phyloP scores from a whole-genome alignment of 2,329 filamentous ascomycete species.

The Cytospora schulzeri region DNA sequence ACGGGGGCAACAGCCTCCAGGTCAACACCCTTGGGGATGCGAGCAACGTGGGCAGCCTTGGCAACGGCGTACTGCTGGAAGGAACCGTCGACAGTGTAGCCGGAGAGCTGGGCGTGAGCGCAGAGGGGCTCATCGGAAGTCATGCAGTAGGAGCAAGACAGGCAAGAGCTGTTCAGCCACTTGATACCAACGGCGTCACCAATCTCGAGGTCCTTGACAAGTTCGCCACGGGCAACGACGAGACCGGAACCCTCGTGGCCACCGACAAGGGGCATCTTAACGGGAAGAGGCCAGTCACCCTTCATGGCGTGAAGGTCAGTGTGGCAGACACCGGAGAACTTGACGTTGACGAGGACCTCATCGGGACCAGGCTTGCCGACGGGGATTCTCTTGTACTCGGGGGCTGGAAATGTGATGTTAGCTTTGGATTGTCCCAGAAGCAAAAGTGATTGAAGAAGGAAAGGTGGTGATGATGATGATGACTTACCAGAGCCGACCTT shows the following conservation, averaged over 20 bases:
- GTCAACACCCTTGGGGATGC: slow-evolving; percentile 63
- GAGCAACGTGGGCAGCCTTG: slow-evolving; percentile 70
- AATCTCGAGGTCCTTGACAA: slow-evolving; percentile 56
- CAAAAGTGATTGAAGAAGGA: slow-evolving; percentile 29
- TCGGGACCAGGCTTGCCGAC: slow-evolving; percentile 81
- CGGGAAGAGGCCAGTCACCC: slow-evolving; percentile 84
- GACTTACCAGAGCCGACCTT: slow-evolving; percentile 70
- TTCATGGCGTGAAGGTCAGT: slow-evolving; percentile 79
- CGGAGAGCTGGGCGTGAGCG: slow-evolving; percentile 62
- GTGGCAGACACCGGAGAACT: slow-evolving; percentile 76
- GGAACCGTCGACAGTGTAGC: slow-evolving; percentile 72
- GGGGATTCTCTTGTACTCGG: slow-evolving; percentile 78
- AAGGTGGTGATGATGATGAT: slow-evolving; percentile 39
- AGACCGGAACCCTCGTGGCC: slow-evolving; percentile 81
- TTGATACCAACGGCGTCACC: slow-evolving; percentile 71
- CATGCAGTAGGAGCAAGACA: slow-evolving; percentile 70
- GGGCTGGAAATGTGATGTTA: slow-evolving; percentile 44
- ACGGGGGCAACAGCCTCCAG: slow-evolving; percentile 69
- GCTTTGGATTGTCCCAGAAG: not conserved
- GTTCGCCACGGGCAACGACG: slow-evolving; percentile 82
- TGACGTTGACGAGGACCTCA: slow-evolving; percentile 89
- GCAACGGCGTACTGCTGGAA: slow-evolving; percentile 74
- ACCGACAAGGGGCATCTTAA: slow-evolving; percentile 82
- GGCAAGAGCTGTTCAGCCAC: slow-evolving; percentile 72
- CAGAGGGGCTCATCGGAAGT: slow-evolving; percentile 69